Percentiles rank a stretch among this genome's conserved stretches.
Evolutionary conservation across 2,329 filamentous ascomycete species (phyloP).

Genomic region (Fusarium nygamai): DNA sequence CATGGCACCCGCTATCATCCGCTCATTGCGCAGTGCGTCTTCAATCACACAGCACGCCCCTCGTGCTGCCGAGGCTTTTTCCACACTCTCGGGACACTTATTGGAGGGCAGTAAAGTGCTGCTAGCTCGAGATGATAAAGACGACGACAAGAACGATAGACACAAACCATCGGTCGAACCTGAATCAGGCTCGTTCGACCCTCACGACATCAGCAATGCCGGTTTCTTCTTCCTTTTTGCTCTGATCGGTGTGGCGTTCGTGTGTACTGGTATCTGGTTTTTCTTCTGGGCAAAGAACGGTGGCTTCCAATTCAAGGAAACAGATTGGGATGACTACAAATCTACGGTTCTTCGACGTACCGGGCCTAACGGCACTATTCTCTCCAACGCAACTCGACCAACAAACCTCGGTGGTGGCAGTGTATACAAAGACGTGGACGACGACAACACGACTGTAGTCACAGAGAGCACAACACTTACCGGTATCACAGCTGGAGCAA

Average conservation of each 20-base stretch:
- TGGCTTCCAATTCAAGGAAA: conserved; percentile 84
- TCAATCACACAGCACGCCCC: conserved; percentile 31
- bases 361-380: conserved; percentile 86
- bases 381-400: conserved; percentile 82
- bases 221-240: conserved; percentile 89
- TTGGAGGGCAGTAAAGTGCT: conserved; percentile 55
- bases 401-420: conserved; percentile 90
- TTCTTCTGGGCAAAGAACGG: conserved; percentile 99
- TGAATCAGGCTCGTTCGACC: conserved; percentile 60
- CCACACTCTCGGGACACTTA: conserved; percentile 53
- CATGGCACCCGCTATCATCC: conserved; percentile 55
- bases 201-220: conserved; percentile 69
- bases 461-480: conserved; percentile 59
- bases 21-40: conserved; percentile 45
- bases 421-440: conserved; percentile 77
- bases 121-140: conserved; percentile 49
- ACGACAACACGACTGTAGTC: conserved; percentile 57
- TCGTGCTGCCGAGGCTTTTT: conserved; percentile 37
- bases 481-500: conserved; percentile 67
- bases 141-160: conserved; percentile 41
- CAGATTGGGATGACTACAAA: conserved; percentile 99
- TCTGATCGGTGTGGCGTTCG: conserved; percentile 80
- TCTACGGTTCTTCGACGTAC: conserved; percentile 89
- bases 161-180: conserved; percentile 51
- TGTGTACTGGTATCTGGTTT: conserved; percentile 87